phyloP scores from a whole-genome alignment of 1,139 yeast species.

The Suhomyces anneliseae region DNA sequence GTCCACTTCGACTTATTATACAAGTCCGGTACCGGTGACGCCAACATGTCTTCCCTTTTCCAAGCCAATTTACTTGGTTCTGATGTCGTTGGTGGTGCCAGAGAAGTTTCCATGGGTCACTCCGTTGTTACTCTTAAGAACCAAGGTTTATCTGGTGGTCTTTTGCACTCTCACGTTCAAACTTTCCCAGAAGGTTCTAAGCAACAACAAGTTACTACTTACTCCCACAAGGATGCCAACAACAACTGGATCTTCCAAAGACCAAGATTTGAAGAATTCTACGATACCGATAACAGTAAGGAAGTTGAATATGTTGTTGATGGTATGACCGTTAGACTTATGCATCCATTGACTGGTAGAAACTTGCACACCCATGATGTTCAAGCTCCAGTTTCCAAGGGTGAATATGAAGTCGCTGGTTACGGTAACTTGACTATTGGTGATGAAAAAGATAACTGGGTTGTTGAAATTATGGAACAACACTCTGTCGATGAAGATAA shows the following conservation, averaged over 20 bases:
- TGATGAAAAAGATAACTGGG: constrained; percentile 92
- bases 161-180: constrained; percentile 93
- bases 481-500: constrained; percentile 72
- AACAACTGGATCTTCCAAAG: constrained; percentile 89
- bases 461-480: constrained; percentile 82
- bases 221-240: constrained; percentile 87
- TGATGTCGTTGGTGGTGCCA: constrained; percentile 80
- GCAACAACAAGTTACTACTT: constrained; percentile 96
- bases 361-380: constrained; percentile 88
- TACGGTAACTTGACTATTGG: constrained; percentile 89
- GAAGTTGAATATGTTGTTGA: constrained; percentile 61
- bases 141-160: constrained; percentile 89
- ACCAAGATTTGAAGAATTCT: constrained; percentile 58
- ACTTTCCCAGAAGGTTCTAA: constrained; percentile 91
- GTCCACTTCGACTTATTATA: constrained; percentile 71
- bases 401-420: constrained; percentile 83
- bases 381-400: constrained; percentile 72
- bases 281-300: constrained; percentile 51
- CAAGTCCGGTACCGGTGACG: constrained; percentile 90
- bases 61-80: constrained; percentile 90
- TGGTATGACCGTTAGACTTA: constrained; percentile 74
- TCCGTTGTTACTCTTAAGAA: constrained; percentile 80
- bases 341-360: constrained; percentile 81
- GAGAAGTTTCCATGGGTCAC: constrained; percentile 79
- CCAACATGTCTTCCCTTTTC: constrained; percentile 94